Conservation (phyloP, 2,329 filamentous ascomycete genomes). For the Dryadomyces quercivorus region DNA sequence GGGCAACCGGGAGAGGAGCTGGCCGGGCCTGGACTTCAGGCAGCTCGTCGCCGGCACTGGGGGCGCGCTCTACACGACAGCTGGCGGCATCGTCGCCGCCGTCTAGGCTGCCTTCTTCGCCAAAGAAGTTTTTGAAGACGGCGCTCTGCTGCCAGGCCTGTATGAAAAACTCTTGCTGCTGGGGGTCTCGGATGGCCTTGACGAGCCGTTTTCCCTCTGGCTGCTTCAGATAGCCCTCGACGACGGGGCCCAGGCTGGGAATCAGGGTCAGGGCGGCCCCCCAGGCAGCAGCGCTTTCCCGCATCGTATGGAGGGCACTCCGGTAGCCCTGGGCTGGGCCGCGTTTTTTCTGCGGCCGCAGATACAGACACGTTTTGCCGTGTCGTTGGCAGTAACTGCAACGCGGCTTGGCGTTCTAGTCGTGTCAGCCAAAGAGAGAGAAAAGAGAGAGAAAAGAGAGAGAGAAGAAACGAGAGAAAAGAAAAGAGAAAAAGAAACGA, state of each 20-base stretch:
- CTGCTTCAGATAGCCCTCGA: slow-evolving; percentile 22
- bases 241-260: slow-evolving; percentile 22
- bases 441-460: no score
- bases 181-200: slow-evolving; percentile 21
- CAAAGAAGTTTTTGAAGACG: slow-evolving; percentile 19
- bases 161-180: slow-evolving; percentile 24
- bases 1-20: neutral
- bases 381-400: slow-evolving; percentile 31
- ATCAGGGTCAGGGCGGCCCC: slow-evolving; percentile 23
- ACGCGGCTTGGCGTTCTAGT: slow-evolving; percentile 27
- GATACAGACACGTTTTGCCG: slow-evolving; percentile 24
- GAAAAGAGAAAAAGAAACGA: neutral
- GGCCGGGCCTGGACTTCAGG: neutral
- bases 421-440: neutral
- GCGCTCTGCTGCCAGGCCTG: slow-evolving; percentile 23
- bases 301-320: slow-evolving; percentile 25
- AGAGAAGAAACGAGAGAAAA: no score
- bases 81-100: neutral
- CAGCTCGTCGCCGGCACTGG: neutral
- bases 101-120: neutral
- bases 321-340: slow-evolving; percentile 26
- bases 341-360: slow-evolving; percentile 25
- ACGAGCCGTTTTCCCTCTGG: slow-evolving; percentile 18
- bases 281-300: slow-evolving; percentile 26
- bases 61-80: neutral